Base-by-base conservation (phyloP, 345 rosid genomes). In the Aquilaria sinensis region DNA sequence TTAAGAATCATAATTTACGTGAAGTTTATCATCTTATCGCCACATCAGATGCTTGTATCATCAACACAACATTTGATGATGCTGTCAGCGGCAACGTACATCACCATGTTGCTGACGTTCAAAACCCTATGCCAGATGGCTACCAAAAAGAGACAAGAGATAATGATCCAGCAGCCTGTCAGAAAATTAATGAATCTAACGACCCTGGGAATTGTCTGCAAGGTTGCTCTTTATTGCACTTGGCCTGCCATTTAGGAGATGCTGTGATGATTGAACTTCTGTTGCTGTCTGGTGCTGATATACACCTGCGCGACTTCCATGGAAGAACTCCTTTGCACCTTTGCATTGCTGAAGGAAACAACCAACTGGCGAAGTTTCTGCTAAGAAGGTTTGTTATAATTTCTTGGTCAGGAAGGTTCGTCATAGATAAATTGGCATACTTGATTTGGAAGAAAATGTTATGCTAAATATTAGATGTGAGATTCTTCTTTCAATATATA, bases 311-410 rank as follows among this genome's bases (percentile, higher is more conserved):
- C 3, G 98, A 92, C 71, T 86, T 71, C 70, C 92, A 85, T 16
- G 87, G 92, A 70, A 81, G 90, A 70, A 86, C 95, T 64, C 95
- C 98, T 60, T 75, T 89, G 80, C 98, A 89, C 77, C 85, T 72
- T 68, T 88, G 96, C 66, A 70, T 92, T 37, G 69, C 85, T 53
- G 61, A 70, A 58, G 75, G 87, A 65, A 75, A 85, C 75, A 79
- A 86, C 70, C 9, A 68, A 61, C 74, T 85, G 45, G 95, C 98
- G 4, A 92, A 89, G 75, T 68, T 85, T 75, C 80, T 92, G 52
- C 81, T 92, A 56, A 77, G 86, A 74, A 86, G 95, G 96, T 92
- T 81, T 53, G 32, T 23, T 45, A 43, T 52, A 37, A 64, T 23
- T 23, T 23, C 23, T 23, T 23, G 23, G 23, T 23, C 23, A 23